These are phyloP conservation scores for Euphorbia peplus DNA, from an alignment of 345 rosid species.

Conservation along the genomic window DNA sequence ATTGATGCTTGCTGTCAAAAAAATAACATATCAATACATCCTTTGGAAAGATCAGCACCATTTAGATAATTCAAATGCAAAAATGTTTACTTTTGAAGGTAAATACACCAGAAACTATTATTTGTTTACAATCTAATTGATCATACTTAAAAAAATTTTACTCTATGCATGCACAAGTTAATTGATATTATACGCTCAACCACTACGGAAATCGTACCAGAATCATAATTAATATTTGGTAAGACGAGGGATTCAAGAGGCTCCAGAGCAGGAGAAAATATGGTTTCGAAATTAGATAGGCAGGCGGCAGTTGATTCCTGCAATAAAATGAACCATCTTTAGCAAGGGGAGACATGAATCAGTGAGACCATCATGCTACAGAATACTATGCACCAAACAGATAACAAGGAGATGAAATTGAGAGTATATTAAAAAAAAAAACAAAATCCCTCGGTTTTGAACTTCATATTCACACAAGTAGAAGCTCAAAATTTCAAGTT, in stretches of 20 bases:
- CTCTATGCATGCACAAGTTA: background rate
- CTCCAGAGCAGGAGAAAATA: slow-evolving; percentile 75
- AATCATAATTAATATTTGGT: slow-evolving; percentile 38
- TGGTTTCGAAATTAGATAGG: slow-evolving; percentile 59
- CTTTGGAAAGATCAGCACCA: background rate
- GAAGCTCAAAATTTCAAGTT: slow-evolving; percentile 5
- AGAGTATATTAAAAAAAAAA: background rate
- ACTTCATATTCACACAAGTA: background rate
- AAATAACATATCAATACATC: background rate
- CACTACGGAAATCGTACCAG: slow-evolving; percentile 29
- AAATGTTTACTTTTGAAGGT: background rate
- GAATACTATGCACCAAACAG: background rate
- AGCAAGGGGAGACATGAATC: background rate
- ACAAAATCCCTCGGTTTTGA: background rate
- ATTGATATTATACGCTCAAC: background rate
- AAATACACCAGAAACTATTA: background rate
- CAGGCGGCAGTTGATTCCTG: slow-evolving; percentile 44
- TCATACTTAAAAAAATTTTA: background rate
- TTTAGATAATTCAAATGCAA: background rate
- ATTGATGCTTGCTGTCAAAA: slow-evolving; percentile 29
- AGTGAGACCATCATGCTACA: background rate
- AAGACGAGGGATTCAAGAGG: slow-evolving; percentile 35
- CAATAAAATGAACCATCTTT: slow-evolving; percentile 10
- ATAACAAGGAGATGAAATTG: background rate
- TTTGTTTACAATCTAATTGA: too few species aligned